These are phyloP conservation scores for Amaranthus cruentus DNA, from an alignment of 148 eudicot species.

Conservation along the genomic window DNA sequence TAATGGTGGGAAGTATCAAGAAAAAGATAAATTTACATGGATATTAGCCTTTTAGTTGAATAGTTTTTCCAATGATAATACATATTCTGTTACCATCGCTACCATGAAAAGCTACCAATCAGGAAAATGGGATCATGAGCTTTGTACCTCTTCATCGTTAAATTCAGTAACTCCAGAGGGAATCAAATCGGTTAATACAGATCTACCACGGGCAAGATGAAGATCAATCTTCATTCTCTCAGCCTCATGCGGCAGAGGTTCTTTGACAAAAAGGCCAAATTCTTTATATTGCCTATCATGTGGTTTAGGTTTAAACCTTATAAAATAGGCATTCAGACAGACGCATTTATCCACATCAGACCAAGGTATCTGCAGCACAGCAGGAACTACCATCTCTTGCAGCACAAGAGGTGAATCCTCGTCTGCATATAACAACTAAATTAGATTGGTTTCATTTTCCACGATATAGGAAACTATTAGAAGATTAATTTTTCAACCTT, in stretches of 20 bases:
- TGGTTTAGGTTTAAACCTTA: constrained; percentile 68
- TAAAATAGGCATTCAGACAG: constrained; percentile 54
- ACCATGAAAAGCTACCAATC: too few relatives aligned
- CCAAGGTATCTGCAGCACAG: constrained; percentile 63
- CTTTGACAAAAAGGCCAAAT: constrained; percentile 74
- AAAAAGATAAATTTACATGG: too few relatives aligned
- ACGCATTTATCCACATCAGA: constrained; percentile 33
- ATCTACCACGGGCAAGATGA: constrained; percentile 74
- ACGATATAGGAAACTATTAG: not conserved
- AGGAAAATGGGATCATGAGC: not conserved
- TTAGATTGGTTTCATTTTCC: constrained; percentile 10
- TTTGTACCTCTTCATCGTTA: constrained; percentile 57
- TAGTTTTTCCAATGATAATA: too few relatives aligned
- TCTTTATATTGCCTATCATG: constrained; percentile 62
- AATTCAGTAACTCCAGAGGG: constrained; percentile 52
- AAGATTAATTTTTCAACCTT: constrained; percentile 38
- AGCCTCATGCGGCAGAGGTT: constrained; percentile 65
- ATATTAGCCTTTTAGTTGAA: too few relatives aligned
- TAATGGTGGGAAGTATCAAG: too few relatives aligned
- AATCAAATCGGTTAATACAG: constrained; percentile 57
- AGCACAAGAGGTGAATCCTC: constrained; percentile 58
- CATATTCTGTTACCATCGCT: too few relatives aligned
- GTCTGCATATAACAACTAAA: constrained; percentile 41
- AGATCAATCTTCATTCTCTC: constrained; percentile 65
- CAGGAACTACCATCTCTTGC: constrained; percentile 89